phyloP scores from a whole-genome alignment of 2,329 filamentous ascomycete species.

The Epichloe baconii region DNA sequence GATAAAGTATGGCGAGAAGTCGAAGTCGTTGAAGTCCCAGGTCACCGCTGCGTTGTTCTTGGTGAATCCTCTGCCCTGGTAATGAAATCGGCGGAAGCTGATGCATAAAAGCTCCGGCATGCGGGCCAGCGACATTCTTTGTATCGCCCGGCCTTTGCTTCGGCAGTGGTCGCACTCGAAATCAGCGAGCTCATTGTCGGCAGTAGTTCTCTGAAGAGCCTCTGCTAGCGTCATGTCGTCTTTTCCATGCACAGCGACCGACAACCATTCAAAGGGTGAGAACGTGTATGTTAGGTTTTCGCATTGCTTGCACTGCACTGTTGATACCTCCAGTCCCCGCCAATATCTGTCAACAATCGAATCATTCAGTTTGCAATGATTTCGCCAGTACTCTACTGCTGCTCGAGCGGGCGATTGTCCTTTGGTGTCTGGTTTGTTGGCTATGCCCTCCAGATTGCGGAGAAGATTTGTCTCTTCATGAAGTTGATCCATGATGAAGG shows the following conservation, averaged over 20 bases:
- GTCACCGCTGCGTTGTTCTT: slow-evolving; percentile 63
- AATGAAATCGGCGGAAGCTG: slow-evolving; percentile 51
- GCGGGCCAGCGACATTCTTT: slow-evolving; percentile 61
- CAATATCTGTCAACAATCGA: slow-evolving; percentile 74
- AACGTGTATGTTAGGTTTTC: slow-evolving; percentile 35
- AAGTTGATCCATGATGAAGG: slow-evolving; percentile 67
- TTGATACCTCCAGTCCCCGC: slow-evolving; percentile 61
- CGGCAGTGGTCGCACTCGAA: slow-evolving; percentile 69
- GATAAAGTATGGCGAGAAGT: slow-evolving; percentile 34
- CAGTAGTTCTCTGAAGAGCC: slow-evolving; percentile 57
- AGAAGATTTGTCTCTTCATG: slow-evolving; percentile 70
- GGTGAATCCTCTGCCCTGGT: slow-evolving; percentile 24
- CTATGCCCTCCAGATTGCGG: slow-evolving; percentile 27
- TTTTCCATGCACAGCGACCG: slow-evolving; percentile 24
- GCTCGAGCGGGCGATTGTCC: slow-evolving; percentile 33
- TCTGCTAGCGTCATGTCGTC: slow-evolving; percentile 34
- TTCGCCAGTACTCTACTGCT: slow-evolving; percentile 62
- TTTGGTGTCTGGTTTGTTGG: slow-evolving; percentile 20
- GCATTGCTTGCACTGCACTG: slow-evolving; percentile 52
- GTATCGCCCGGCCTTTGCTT: slow-evolving; percentile 51
- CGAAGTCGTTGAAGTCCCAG: slow-evolving; percentile 62
- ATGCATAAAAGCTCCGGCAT: slow-evolving; percentile 70
- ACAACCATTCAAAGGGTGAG: slow-evolving; percentile 40
- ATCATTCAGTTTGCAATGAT: slow-evolving; percentile 54
- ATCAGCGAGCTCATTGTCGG: slow-evolving; percentile 52